Base-by-base conservation (phyloP, 2,329 filamentous ascomycete species). In the Zymoseptoria pseudotritici region DNA sequence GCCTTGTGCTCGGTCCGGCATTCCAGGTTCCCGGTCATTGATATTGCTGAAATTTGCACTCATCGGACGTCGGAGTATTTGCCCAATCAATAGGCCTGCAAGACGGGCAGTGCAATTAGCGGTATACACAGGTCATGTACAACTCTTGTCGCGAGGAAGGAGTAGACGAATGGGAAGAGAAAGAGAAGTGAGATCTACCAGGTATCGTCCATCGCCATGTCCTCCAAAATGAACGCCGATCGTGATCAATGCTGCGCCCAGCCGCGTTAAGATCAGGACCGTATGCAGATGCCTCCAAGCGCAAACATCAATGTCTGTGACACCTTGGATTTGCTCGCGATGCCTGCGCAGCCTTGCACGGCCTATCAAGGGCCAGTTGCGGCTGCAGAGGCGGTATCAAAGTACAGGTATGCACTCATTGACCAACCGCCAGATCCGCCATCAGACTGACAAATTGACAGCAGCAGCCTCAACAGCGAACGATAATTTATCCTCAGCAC, bases 401-500 rank as follows among this genome's bases (percentile, higher is more conserved):
- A 66, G 64, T 58, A 67, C 64, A 46, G 56, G 65, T 64, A 52
- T 50, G 57, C 55, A 6, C 31, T 10, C 4, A 11, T 20, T 7
- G 19, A 24, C 2, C 21, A 20, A 51, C 9, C 19, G 50, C 52
- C 11, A 24, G 5, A 17, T 29, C 22, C 36, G 13, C 29, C 19
- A 42, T 49, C 54, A 17, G 26, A n/a, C 54, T 49, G 22, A 53
- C 51, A 11, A 19, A 7, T 19, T 19, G 29, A 52, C 20, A 10
- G 9, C 46, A 46, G 22, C 24, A 57, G 46, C 57, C 60, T 50
- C 61, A 55, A 58, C 63, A 2, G 26, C 58, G 10, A 61, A 52
- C 26, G 70, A 72, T 55, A 65, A 72, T 26, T 71, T 86, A 53
- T 83, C 83, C 20, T 77, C 82, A 36, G 77, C 80, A 17, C 75